Percentiles rank a stretch among this genome's conserved stretches.
Evolutionary conservation across 2,329 filamentous ascomycete species (phyloP).

Genomic region (Colletotrichum nymphaeae): DNA sequence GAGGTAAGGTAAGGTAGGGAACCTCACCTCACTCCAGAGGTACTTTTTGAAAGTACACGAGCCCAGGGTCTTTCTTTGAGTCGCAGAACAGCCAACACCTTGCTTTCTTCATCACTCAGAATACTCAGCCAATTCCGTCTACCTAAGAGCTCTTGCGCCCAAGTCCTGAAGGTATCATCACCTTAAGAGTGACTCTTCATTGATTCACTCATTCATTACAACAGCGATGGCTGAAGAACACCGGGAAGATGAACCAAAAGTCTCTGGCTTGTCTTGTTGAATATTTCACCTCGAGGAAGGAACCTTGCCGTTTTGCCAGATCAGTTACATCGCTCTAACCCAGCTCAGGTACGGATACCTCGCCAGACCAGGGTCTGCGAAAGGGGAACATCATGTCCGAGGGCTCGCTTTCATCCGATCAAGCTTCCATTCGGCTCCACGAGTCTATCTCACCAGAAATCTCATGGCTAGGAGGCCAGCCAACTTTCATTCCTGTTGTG

Average conservation of each 20-base stretch:
- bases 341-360: background rate
- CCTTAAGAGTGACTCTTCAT: too few species aligned
- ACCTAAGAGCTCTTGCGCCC: background rate
- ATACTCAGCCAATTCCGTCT: background rate
- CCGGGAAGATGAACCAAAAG: background rate
- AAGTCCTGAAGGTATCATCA: background rate
- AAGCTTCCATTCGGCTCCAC: background rate
- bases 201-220: too few species aligned
- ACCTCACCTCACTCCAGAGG: too few species aligned
- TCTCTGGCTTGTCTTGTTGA: background rate
- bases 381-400: background rate
- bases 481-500: background rate
- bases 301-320: background rate
- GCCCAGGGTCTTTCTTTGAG: background rate
- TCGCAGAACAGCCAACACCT: background rate
- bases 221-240: too few species aligned
- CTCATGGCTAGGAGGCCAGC: background rate
- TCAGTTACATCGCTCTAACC: background rate
- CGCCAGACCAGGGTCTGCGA: background rate
- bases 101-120: background rate
- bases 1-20: background rate
- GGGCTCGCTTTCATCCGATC: background rate
- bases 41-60: background rate
- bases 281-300: background rate
- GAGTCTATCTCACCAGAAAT: background rate